Evolutionary conservation across 192 early-diverging fungal species (phyloP).

Genomic region (Entophlyctis luteolus): DNA sequence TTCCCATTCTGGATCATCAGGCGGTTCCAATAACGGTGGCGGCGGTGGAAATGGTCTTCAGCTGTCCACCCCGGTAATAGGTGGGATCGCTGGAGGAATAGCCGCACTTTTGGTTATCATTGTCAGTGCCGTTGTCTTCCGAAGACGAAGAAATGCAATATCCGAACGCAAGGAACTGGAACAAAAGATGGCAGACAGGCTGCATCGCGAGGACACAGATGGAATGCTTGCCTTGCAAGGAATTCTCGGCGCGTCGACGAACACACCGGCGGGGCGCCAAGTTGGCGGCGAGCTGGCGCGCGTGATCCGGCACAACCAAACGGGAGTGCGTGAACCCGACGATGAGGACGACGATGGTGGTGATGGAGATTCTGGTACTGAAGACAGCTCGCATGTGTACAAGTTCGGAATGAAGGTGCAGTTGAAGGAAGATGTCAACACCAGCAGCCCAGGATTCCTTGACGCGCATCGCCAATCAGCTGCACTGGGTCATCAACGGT

Average conservation of each 20-base stretch:
- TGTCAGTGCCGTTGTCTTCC: not conserved
- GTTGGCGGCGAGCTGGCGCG: slow-evolving; percentile 15
- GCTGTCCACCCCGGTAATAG: not conserved
- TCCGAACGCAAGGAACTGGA: slow-evolving; percentile 2
- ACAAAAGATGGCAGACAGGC: slow-evolving; percentile 1
- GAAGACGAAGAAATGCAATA: not conserved
- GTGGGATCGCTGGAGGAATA: slow-evolving; percentile 9
- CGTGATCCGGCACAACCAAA: slow-evolving; percentile 17
- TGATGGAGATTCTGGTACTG: not conserved
- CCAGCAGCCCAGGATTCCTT: too few relatives aligned
- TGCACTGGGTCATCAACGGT: not conserved
- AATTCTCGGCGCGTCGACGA: not conserved
- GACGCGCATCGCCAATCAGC: not conserved
- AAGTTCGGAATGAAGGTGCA: slow-evolving; percentile 16
- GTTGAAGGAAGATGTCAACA: not conserved
- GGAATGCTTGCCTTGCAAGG: slow-evolving; percentile 5
- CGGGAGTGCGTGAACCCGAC: not conserved
- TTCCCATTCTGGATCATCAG: not conserved
- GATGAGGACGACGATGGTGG: not conserved
- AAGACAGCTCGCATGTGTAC: not conserved
- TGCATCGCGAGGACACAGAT: slow-evolving; percentile 14
- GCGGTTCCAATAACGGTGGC: not conserved
- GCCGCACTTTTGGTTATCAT: not conserved
- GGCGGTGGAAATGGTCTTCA: not conserved
- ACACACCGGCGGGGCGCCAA: not conserved